phyloP scores from a whole-genome alignment of 805 yeast species.

The Zygosaccharomyces bailii region DNA sequence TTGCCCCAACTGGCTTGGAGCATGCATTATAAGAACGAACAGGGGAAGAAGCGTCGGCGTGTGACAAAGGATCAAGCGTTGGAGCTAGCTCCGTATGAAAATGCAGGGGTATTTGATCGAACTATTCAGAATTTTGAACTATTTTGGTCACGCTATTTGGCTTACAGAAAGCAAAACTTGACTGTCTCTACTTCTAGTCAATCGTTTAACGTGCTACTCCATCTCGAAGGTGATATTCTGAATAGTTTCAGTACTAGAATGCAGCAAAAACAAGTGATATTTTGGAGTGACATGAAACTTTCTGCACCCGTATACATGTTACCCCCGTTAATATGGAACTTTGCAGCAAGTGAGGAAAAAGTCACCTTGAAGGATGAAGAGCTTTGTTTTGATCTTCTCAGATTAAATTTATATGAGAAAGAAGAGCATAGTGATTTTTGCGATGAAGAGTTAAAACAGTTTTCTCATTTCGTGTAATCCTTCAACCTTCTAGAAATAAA shows the following conservation, averaged over 20 bases:
- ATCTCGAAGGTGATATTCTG: constrained; percentile 6
- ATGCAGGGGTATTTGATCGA: constrained; percentile 1
- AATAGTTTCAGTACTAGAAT: neutral
- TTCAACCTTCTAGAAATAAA: too few relatives aligned
- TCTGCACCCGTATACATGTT: neutral
- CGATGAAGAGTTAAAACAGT: constrained; percentile 13
- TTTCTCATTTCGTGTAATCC: constrained; percentile 8
- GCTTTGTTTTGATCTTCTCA: neutral
- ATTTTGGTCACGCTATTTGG: constrained; percentile 13
- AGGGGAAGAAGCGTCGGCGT: constrained; percentile 9
- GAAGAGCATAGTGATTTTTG: constrained; percentile 12
- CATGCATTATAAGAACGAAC: constrained; percentile 12
- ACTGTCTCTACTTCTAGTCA: neutral
- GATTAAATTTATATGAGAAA: constrained; percentile 5
- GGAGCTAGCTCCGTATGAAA: constrained; percentile 9
- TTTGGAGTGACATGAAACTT: constrained; percentile 13
- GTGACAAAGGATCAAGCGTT: constrained; percentile 14
- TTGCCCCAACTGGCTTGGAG: constrained; percentile 26
- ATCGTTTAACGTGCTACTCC: constrained; percentile 4
- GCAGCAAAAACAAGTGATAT: neutral
- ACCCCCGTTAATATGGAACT: constrained; percentile 4
- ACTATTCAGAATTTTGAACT: constrained; percentile 10
- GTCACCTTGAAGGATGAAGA: neutral
- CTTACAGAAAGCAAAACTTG: constrained; percentile 1
- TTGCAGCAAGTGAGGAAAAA: constrained; percentile 1